Base-by-base conservation (phyloP, 1,139 yeast genomes). In the Pichia sp. region DNA sequence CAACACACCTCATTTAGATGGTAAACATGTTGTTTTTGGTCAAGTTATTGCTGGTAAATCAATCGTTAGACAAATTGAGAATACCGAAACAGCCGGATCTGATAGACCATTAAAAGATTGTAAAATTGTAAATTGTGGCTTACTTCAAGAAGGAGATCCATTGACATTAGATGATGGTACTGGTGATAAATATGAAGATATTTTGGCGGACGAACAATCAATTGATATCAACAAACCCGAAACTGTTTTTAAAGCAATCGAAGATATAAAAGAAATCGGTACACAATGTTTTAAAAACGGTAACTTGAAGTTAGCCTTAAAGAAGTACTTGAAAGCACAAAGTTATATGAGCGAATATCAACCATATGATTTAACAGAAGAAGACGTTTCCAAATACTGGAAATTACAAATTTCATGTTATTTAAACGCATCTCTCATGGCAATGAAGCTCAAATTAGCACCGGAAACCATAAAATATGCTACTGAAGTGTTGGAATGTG, bases 1-100 rank as follows among this genome's bases (percentile, higher is more conserved):
- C 8, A 71, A 77, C 33, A 77, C 84, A 27, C 81, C 84, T 23
- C 83, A 79, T 63, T 73, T 90, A 55, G 92, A 92, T 62, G 95
- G 94, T 40, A 90, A 92, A 66, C 98, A 94, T 64, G 97, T 90
- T 46, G 97, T 92, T 7, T 94, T 92, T 63, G 99, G 99, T 50
- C 79, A 83, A 63, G 88, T 92, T 27, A 64, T 87, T 41, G 74
- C 80, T 45, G 97, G 97, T 41, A 86, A 84, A 63, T 77, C 92
- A 9, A 66, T 88, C 33, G 88, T 87, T 29, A 79, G 95, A 56
- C 71, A 73, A 52, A 71, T 92, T 47, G 98, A 92, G 67, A 73
- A 79, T 58, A 69, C 74, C 42, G 77, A 77, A 52, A 83, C 86
- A 38, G 82, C 74, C 44, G 68, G 67, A 2, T 69, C 71, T 37